These are phyloP conservation scores for Trichosporon asahii DNA, from an alignment of 1,284 basidiomycete genomes.

Conservation along the genomic window DNA sequence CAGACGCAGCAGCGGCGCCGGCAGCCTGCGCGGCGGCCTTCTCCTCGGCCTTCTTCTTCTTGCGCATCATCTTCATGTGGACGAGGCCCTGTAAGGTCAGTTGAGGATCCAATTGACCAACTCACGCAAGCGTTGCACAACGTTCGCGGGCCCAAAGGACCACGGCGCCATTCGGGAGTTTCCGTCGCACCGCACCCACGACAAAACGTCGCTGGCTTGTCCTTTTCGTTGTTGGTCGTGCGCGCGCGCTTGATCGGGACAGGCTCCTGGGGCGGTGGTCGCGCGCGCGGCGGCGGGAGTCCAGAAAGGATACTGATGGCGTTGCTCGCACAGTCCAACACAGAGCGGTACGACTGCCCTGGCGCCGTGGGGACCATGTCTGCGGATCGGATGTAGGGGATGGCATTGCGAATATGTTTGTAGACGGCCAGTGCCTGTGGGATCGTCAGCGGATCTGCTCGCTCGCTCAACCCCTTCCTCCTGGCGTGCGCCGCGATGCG, in stretches of 20 bases:
- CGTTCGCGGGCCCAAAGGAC: conserved; percentile 50
- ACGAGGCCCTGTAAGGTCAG: conserved; percentile 40
- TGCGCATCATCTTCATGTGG: conserved; percentile 47
- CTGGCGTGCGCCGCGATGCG: conserved; percentile 1
- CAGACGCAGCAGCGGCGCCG: conserved; percentile 6
- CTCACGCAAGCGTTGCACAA: conserved; percentile 52
- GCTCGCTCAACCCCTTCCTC: neutral
- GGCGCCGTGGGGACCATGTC: conserved; percentile 10
- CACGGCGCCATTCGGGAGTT: conserved; percentile 52
- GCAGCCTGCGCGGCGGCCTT: conserved; percentile 29
- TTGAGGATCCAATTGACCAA: neutral
- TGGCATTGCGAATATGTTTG: conserved; percentile 28
- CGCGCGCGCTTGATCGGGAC: conserved; percentile 15
- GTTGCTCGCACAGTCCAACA: conserved; percentile 33
- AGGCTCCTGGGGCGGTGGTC: conserved; percentile 1
- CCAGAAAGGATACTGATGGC: conserved; percentile 32
- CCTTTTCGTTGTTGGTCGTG: conserved; percentile 24
- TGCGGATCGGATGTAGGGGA: conserved; percentile 31
- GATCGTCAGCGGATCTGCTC: conserved; percentile 13
- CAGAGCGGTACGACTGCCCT: conserved; percentile 29
- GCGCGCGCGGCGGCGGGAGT: conserved; percentile 4
- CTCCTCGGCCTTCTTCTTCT: conserved; percentile 44
- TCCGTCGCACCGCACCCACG: conserved; percentile 50
- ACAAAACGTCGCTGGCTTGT: conserved; percentile 36
- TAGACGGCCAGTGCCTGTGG: conserved; percentile 30